phyloP scores from a whole-genome alignment of 2,329 filamentous ascomycete genomes.

The Fusarium avenaceum region DNA sequence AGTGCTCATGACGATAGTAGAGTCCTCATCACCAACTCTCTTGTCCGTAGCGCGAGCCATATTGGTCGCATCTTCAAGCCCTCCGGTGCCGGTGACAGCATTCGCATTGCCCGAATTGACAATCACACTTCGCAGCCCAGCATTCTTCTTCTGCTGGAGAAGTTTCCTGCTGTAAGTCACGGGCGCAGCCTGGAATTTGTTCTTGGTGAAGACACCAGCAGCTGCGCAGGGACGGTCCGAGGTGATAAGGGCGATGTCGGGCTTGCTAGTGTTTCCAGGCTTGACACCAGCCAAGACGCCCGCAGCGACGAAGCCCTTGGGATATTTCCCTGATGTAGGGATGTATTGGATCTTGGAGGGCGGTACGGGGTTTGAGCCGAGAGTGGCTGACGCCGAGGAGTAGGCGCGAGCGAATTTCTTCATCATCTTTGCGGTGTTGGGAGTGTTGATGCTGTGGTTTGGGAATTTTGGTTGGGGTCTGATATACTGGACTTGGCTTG shows the following conservation, averaged over 20 bases:
- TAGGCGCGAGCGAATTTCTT: constrained; percentile 54
- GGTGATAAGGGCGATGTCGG: constrained; percentile 88
- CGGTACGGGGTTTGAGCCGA: constrained; percentile 66
- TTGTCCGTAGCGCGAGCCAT: constrained; percentile 87
- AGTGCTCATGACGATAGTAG: constrained; percentile 97
- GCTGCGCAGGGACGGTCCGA: constrained; percentile 89
- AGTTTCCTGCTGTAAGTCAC: constrained; percentile 86
- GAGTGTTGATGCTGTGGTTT: constrained; percentile 27
- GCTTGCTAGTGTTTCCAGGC: constrained; percentile 88
- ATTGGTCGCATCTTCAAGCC: constrained; percentile 85
- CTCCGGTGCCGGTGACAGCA: constrained; percentile 92
- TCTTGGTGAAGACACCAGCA: constrained; percentile 96
- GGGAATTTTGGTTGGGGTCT: constrained; percentile 32
- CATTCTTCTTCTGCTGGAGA: constrained; percentile 74
- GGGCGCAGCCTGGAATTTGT: constrained; percentile 97
- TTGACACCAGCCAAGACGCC: constrained; percentile 95
- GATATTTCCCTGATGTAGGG: constrained; percentile 86
- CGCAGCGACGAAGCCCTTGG: constrained; percentile 87
- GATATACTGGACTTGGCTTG: constrained; percentile 9
- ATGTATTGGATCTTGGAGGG: constrained; percentile 91
- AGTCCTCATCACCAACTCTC: constrained; percentile 63
- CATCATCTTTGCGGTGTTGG: constrained; percentile 44
- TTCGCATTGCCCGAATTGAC: constrained; percentile 98
- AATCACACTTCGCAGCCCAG: constrained; percentile 83
- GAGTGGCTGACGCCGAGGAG: constrained; percentile 49